A percentile compares a stretch with the other conserved stretches of the same genome.
Evolutionary conservation across 2,329 filamentous ascomycete genomes (phyloP).

Genomic region (Zasmidium cellare): DNA sequence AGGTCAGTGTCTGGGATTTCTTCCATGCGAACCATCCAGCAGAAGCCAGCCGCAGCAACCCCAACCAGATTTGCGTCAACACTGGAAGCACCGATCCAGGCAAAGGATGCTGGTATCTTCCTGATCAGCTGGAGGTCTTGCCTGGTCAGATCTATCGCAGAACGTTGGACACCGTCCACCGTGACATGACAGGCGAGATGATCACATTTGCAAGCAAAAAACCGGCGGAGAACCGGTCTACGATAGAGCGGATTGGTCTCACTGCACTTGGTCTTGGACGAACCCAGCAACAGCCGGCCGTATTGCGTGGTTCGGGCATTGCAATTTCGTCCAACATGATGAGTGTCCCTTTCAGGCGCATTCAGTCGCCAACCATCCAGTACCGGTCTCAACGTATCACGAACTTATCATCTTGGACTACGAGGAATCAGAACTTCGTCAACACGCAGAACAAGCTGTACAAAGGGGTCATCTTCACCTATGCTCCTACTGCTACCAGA

Average conservation of each 20-base stretch:
- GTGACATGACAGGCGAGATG: constrained; percentile 4
- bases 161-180: neutral
- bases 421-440: neutral
- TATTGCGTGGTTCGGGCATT: neutral
- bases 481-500: too few relatives aligned
- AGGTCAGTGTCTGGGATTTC: constrained; percentile 3
- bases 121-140: constrained; percentile 6
- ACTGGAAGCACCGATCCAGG: constrained; percentile 3
- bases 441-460: neutral
- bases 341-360: neutral
- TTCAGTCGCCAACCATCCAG: neutral
- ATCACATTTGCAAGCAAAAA: neutral
- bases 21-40: neutral
- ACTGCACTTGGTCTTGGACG: neutral
- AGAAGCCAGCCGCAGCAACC: neutral
- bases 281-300: neutral
- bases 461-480: neutral
- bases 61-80: constrained; percentile 8
- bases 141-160: constrained; percentile 3
- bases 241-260: neutral
- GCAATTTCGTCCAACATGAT: neutral
- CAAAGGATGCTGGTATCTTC: constrained; percentile 5
- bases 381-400: neutral
- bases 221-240: neutral
- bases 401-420: neutral